Conservation (phyloP, 2,329 filamentous ascomycete genomes). For the Alternaria solani region DNA sequence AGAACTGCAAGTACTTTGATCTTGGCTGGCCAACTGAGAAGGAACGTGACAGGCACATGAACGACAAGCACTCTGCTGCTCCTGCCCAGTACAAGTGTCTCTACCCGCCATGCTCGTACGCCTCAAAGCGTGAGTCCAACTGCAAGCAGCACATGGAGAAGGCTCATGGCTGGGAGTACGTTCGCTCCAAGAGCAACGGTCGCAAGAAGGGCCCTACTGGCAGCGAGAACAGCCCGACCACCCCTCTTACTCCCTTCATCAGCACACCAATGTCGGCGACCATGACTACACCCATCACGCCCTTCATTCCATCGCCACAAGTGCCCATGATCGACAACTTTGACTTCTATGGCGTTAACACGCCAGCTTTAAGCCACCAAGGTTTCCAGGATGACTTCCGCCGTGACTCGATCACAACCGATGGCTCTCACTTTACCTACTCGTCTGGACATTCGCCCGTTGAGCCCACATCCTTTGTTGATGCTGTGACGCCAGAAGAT, state of each 20-base stretch:
- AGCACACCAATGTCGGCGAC: conserved; percentile 47
- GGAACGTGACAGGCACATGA: conserved; percentile 93
- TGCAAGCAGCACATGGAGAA: conserved; percentile 99
- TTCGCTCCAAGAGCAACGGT: conserved; percentile 90
- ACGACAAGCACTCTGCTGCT: conserved; percentile 88
- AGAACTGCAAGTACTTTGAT: conserved; percentile 86
- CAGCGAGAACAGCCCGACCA: conserved; percentile 37
- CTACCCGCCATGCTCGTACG: conserved; percentile 86
- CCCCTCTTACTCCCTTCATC: conserved; percentile 49
- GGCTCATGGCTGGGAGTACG: conserved; percentile 87
- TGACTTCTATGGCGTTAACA: conserved; percentile 43
- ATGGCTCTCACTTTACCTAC: conserved; percentile 48
- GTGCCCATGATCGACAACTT: conserved; percentile 48
- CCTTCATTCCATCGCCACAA: conserved; percentile 54
- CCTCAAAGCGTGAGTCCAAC: conserved; percentile 94
- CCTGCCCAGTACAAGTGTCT: conserved; percentile 85
- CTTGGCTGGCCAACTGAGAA: conserved; percentile 97
- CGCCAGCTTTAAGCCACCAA: conserved; percentile 40
- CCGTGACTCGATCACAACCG: conserved; percentile 48
- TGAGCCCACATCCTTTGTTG: conserved; percentile 53
- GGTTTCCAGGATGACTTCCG: conserved; percentile 47
- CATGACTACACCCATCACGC: conserved; percentile 49
- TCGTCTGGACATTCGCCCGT: conserved; percentile 54
- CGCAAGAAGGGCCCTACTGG: conserved; percentile 44
- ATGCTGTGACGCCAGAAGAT: conserved; percentile 56